Conservation (phyloP, 352 stramenopile species). For the Blastocystis sp. region DNA sequence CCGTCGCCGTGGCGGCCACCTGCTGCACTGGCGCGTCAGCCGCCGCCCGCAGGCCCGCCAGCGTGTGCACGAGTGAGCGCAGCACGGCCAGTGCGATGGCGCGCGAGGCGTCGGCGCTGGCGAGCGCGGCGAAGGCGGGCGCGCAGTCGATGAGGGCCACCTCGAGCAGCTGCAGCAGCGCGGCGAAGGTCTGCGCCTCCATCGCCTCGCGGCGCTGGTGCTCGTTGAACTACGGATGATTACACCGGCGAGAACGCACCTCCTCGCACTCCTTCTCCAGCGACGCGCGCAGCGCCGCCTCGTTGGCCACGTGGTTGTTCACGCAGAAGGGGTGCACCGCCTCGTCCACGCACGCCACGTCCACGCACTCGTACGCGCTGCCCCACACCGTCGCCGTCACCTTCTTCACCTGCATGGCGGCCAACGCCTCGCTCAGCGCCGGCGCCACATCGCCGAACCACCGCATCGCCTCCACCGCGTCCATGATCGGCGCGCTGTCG, state of each 20-base stretch:
- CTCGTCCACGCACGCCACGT: neutral
- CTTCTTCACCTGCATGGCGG: neutral
- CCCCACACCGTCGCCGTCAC: neutral
- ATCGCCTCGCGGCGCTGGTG: neutral
- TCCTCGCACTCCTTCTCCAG: neutral
- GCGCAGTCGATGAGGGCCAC: conserved; percentile 15
- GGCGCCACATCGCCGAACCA: neutral
- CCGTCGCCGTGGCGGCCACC: neutral
- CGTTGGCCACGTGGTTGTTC: neutral
- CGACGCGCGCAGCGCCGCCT: neutral
- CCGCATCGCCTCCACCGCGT: neutral
- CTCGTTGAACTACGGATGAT: conserved; percentile 1
- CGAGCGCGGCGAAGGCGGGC: neutral
- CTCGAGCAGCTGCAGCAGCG: conserved; percentile 1
- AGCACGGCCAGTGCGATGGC: neutral
- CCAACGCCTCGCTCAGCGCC: neutral
- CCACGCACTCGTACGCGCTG: neutral
- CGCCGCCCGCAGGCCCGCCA: neutral
- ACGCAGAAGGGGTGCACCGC: neutral
- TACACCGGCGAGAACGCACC: neutral
- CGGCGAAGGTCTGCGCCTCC: neutral
- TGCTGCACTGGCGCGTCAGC: neutral
- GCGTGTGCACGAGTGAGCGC: neutral
- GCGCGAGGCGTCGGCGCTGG: neutral
- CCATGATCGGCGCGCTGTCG: neutral